Evolutionary conservation across 805 yeast species (phyloP).

Genomic region (Lachancea meyersii): DNA sequence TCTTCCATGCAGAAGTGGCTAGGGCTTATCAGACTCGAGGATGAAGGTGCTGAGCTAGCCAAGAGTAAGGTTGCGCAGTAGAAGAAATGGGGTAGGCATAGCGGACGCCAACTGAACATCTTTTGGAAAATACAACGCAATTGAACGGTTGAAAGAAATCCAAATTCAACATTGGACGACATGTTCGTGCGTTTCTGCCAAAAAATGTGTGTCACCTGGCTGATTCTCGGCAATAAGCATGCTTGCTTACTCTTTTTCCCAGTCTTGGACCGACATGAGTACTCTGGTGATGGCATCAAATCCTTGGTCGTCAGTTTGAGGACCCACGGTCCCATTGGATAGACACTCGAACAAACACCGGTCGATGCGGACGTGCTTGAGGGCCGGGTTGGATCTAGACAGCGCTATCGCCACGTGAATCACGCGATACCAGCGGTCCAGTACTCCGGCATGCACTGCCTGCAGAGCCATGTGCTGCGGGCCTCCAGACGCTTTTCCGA

Average conservation of each 20-base stretch:
- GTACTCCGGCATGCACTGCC: slow-evolving; percentile 46
- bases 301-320: slow-evolving; percentile 40
- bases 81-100: no score
- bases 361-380: slow-evolving; percentile 44
- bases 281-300: slow-evolving; percentile 37
- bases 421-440: slow-evolving; percentile 52
- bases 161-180: no score
- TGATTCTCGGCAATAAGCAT: no score
- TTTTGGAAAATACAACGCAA: no score
- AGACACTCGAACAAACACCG: slow-evolving; percentile 41
- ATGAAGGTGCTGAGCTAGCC: no score
- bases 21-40: no score
- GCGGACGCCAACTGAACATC: no score
- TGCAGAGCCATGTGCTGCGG: slow-evolving; percentile 51
- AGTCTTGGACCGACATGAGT: slow-evolving; percentile 7
- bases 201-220: no score
- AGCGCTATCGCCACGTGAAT: slow-evolving; percentile 47
- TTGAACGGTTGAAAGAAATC: no score
- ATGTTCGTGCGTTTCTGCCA: no score
- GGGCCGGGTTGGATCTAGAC: slow-evolving; percentile 22
- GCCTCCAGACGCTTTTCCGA: slow-evolving; percentile 47
- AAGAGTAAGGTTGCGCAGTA: no score
- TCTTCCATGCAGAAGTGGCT: no score
- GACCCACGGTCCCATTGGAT: slow-evolving; percentile 26
- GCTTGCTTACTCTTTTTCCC: not conserved